Evolutionary conservation across 108 stramenopile species (phyloP).

Genomic region (Conticribra guillardii): DNA sequence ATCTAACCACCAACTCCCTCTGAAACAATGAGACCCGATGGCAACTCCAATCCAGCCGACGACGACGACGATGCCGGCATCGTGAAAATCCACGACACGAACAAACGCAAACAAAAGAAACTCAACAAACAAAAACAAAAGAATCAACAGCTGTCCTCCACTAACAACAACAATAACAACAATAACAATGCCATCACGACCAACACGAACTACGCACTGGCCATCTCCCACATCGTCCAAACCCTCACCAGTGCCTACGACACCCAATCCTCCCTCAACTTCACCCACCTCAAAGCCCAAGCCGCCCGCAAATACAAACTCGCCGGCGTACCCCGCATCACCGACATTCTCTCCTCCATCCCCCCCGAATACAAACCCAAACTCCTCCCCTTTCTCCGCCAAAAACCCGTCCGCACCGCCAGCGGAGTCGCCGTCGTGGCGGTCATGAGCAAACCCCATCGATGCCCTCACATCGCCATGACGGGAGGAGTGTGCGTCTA

Average conservation of each 20-base stretch:
- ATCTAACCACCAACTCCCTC: conserved; percentile 12
- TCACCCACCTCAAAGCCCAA: conserved; percentile 83
- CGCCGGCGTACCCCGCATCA: conserved; percentile 83
- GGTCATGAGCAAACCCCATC: conserved; percentile 96
- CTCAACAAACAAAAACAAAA: background rate
- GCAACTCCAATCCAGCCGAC: background rate
- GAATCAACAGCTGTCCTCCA: background rate
- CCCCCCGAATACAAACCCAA: conserved; percentile 79
- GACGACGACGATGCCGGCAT: conserved; percentile 37
- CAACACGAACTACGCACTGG: conserved; percentile 69
- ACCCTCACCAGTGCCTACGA: conserved; percentile 89
- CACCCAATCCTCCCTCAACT: conserved; percentile 75
- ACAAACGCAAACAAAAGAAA: conserved; percentile 10
- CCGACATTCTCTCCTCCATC: conserved; percentile 91
- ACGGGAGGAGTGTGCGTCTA: conserved; percentile 96
- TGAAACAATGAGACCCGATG: conserved; percentile 18
- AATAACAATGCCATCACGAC: conserved; percentile 21
- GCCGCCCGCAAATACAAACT: conserved; percentile 84
- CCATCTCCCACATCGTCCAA: conserved; percentile 83
- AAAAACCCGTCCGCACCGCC: conserved; percentile 95
- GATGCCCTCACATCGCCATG: conserved; percentile 95
- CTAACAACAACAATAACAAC: background rate
- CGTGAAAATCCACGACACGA: conserved; percentile 45
- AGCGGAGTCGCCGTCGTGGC: conserved; percentile 94
- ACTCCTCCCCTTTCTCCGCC: conserved; percentile 84